These are phyloP conservation scores for Maudiozyma serrabonitensis DNA, from an alignment of 805 yeast genomes.

Conservation along the genomic window DNA sequence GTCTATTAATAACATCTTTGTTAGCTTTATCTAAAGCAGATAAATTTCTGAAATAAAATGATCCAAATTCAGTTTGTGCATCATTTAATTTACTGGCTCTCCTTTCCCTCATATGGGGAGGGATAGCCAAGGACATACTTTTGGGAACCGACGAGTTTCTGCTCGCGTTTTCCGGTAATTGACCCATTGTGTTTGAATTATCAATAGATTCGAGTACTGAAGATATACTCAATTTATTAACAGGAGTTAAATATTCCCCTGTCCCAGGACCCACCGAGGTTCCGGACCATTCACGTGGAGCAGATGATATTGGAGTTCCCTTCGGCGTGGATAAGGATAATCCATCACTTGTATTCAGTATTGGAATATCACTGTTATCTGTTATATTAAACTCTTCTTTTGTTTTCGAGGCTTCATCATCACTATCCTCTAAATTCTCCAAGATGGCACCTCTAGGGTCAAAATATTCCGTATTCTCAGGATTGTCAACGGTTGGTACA, in stretches of 20 bases:
- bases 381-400: background rate
- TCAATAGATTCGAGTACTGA: constrained; percentile 23
- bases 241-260: constrained; percentile 10
- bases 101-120: constrained; percentile 55
- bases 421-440: constrained; percentile 28
- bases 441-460: constrained; percentile 82
- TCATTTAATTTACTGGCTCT: constrained; percentile 66
- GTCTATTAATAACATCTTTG: constrained; percentile 79
- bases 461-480: constrained; percentile 85
- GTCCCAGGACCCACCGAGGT: constrained; percentile 4
- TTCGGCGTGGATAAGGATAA: background rate
- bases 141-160: constrained; percentile 30
- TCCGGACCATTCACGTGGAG: constrained; percentile 6
- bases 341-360: constrained; percentile 2
- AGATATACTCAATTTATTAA: constrained; percentile 21
- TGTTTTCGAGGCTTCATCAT: constrained; percentile 5
- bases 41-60: constrained; percentile 80
- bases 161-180: background rate
- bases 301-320: background rate
- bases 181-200: constrained; percentile 19
- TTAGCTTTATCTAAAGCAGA: constrained; percentile 89
- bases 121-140: constrained; percentile 39
- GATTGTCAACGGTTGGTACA: constrained; percentile 68
- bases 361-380: constrained; percentile 15
- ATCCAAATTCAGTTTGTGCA: constrained; percentile 72